Evolutionary conservation across 306 rosid species (phyloP).

Genomic region (Rubus parviflorus): DNA sequence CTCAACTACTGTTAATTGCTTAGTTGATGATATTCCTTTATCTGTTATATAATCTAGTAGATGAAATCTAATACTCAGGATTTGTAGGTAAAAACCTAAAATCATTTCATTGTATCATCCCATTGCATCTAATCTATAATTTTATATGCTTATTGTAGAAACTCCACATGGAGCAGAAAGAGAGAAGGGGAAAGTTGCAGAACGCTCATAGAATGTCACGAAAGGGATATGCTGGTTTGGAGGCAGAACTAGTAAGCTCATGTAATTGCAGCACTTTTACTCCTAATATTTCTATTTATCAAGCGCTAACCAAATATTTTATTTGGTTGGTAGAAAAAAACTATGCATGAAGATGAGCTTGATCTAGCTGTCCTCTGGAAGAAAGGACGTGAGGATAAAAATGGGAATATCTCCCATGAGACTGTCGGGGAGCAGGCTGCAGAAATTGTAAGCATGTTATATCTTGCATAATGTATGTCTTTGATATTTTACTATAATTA

Average conservation of each 20-base stretch:
- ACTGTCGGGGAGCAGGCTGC: conserved; percentile 15
- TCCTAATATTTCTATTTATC: neutral
- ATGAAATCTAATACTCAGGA: neutral
- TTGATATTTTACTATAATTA: neutral
- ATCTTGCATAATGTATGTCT: neutral
- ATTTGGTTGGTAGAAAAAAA: neutral
- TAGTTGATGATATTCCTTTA: neutral
- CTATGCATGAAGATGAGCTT: conserved; percentile 10
- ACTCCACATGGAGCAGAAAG: conserved; percentile 16
- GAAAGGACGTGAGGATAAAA: neutral
- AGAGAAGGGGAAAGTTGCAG: conserved; percentile 6
- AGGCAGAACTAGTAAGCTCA: conserved; percentile 11
- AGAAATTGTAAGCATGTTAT: conserved; percentile 10
- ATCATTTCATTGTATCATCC: neutral
- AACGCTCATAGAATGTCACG: conserved; percentile 1
- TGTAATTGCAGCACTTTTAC: neutral
- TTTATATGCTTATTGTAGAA: neutral
- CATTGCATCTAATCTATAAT: neutral
- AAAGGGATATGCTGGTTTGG: neutral
- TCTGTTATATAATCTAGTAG: neutral
- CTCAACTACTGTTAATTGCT: neutral
- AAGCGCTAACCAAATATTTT: neutral
- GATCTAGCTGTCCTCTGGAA: conserved; percentile 1
- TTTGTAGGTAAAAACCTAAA: neutral
- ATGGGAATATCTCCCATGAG: neutral